Conservation (phyloP, 805 yeast species). For the Metschnikowia cerradonensis region DNA sequence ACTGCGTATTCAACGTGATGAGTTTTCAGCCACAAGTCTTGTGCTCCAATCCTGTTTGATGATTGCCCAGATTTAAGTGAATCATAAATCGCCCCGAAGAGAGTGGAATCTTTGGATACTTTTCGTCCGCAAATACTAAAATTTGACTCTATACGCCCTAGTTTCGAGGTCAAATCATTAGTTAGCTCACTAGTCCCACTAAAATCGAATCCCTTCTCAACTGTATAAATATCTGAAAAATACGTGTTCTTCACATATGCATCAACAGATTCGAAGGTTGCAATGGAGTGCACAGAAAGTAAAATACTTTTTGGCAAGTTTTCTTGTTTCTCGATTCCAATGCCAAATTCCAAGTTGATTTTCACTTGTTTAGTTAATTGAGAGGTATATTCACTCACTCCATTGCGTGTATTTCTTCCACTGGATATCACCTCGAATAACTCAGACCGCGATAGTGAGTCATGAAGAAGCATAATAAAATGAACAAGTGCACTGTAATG, state of each 20-base stretch:
- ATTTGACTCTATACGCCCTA: constrained; percentile 33
- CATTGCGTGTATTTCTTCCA: too few relatives aligned
- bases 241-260: constrained; percentile 33
- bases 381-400: too few relatives aligned
- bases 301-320: constrained; percentile 22
- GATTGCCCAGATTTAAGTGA: constrained; percentile 38
- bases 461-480: too few relatives aligned
- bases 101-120: constrained; percentile 63
- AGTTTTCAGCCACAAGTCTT: constrained; percentile 53
- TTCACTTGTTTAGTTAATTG: constrained; percentile 13
- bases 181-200: background rate
- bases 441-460: too few relatives aligned
- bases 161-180: background rate
- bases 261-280: constrained; percentile 52
- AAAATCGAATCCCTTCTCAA: background rate
- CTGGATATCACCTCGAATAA: too few relatives aligned
- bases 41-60: constrained; percentile 39
- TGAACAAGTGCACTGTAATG: constrained; percentile 22
- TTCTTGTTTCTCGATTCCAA: constrained; percentile 1
- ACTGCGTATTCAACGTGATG: constrained; percentile 47
- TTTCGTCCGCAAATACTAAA: constrained; percentile 55
- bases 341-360: constrained; percentile 35
- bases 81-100: constrained; percentile 69
- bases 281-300: constrained; percentile 56
- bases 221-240: constrained; percentile 3